Evolutionary conservation across 2,329 filamentous ascomycete genomes (phyloP).

Genomic region (Xylaria polymorpha): DNA sequence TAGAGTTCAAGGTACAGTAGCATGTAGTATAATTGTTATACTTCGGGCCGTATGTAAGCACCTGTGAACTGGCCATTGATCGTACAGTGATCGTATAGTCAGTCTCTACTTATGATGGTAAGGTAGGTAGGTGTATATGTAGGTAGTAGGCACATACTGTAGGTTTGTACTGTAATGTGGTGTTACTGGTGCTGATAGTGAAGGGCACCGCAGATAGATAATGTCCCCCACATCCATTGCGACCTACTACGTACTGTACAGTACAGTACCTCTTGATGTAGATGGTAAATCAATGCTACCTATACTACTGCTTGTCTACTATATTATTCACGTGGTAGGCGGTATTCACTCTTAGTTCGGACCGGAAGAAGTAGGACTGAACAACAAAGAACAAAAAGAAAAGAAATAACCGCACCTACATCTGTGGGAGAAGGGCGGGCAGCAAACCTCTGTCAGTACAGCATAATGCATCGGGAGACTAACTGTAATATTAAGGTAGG

Average conservation of each 20-base stretch:
- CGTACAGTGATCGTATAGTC: not conserved
- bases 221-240: too few species aligned
- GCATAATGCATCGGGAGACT: slow-evolving; percentile 2
- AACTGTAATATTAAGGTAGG: slow-evolving; percentile 15
- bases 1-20: not conserved
- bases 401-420: not conserved
- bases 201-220: too few species aligned
- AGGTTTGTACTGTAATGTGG: not conserved
- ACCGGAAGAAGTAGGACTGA: not conserved
- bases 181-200: too few species aligned
- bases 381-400: not conserved
- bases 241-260: too few species aligned
- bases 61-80: slow-evolving; percentile 15
- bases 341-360: not conserved
- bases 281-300: not conserved
- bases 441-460: not conserved
- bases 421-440: not conserved
- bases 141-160: not conserved
- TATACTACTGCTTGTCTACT: not conserved
- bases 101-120: not conserved
- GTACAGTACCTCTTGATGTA: not conserved
- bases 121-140: not conserved
- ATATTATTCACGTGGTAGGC: not conserved
- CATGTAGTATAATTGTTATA: slow-evolving; percentile 5
- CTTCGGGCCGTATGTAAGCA: slow-evolving; percentile 15